Conservation (phyloP, 1,284 basidiomycete genomes). For the Hypsizygus ulmarius region DNA sequence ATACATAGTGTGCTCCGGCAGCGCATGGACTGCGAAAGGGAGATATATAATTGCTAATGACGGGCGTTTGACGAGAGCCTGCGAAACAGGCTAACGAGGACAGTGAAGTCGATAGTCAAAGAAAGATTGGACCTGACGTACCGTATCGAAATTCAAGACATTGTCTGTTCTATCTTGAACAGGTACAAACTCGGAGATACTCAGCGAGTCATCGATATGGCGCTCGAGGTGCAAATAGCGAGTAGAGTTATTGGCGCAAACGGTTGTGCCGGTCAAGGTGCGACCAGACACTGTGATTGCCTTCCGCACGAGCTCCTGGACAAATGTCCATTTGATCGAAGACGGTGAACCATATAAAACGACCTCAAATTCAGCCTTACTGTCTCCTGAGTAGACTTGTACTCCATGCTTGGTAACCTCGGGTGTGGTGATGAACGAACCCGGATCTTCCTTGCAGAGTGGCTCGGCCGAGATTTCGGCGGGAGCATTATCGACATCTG, state of each 20-base stretch:
- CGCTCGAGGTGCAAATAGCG: constrained; percentile 29
- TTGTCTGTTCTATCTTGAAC: constrained; percentile 54
- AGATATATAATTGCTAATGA: constrained; percentile 67
- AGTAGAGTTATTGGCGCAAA: constrained; percentile 22
- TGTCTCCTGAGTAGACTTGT: constrained; percentile 8
- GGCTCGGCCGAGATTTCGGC: constrained; percentile 15
- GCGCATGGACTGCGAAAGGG: constrained; percentile 42
- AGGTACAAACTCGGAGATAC: constrained; percentile 36
- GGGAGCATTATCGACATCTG: constrained; percentile 15
- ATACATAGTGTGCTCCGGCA: constrained; percentile 55
- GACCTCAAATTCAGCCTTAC: constrained; percentile 49
- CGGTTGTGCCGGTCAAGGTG: constrained; percentile 24
- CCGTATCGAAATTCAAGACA: constrained; percentile 30
- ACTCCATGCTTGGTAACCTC: constrained; percentile 35
- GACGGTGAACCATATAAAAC: constrained; percentile 61
- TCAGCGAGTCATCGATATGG: constrained; percentile 26
- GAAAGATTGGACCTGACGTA: constrained; percentile 41
- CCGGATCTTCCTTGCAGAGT: constrained; percentile 36
- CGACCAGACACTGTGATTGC: constrained; percentile 31
- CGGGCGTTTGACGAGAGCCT: constrained; percentile 38
- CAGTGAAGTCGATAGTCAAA: constrained; percentile 42
- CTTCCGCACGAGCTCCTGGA: constrained; percentile 50
- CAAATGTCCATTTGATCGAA: constrained; percentile 54
- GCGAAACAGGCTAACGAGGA: constrained; percentile 39
- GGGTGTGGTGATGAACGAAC: constrained; percentile 33